A percentile compares a stretch with the other conserved stretches of the same genome.
phyloP scores from a whole-genome alignment of 768 basidiomycete species.

The Dioszegia crocea region DNA sequence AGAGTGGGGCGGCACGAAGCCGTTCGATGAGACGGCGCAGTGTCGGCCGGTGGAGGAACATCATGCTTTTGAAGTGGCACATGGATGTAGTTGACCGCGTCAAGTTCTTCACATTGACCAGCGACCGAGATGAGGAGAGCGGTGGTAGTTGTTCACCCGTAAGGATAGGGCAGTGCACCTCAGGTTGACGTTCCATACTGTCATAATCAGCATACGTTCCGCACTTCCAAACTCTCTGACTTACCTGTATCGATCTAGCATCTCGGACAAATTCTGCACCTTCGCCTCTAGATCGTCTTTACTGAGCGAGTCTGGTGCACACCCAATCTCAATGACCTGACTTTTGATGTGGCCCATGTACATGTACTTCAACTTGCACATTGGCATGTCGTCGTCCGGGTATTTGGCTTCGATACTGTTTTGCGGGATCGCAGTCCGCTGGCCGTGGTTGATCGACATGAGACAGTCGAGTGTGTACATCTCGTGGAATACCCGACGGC shows the following conservation, averaged over 20 bases:
- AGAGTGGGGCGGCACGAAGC: slow-evolving; percentile 15
- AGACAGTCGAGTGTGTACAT: slow-evolving; percentile 36
- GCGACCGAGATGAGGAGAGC: slow-evolving; percentile 10
- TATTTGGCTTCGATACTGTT: slow-evolving; percentile 34
- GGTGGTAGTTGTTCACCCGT: slow-evolving; percentile 21
- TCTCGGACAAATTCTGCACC: slow-evolving; percentile 21
- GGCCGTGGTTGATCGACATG: slow-evolving; percentile 40
- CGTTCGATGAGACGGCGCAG: slow-evolving; percentile 33
- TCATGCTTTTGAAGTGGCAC: slow-evolving; percentile 43
- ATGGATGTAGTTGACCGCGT: slow-evolving; percentile 17
- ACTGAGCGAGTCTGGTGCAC: slow-evolving; percentile 29
- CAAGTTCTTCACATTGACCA: slow-evolving; percentile 17
- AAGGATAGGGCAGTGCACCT: slow-evolving; percentile 32
- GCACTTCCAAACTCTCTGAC: slow-evolving; percentile 1
- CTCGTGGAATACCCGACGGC: slow-evolving; percentile 39
- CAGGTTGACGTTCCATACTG: slow-evolving; percentile 5
- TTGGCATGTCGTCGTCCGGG: slow-evolving; percentile 16
- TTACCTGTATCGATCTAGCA: slow-evolving; percentile 27
- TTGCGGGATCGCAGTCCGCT: slow-evolving; percentile 28
- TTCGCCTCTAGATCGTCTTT: slow-evolving; percentile 17
- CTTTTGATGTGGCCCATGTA: slow-evolving; percentile 35
- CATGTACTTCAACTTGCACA: slow-evolving; percentile 22
- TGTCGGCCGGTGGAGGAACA: slow-evolving; percentile 39
- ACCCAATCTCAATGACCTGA: slow-evolving; percentile 37
- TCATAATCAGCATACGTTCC: neutral